Base-by-base conservation (phyloP, 1,284 basidiomycete species). In the Schizophyllum amplum region DNA sequence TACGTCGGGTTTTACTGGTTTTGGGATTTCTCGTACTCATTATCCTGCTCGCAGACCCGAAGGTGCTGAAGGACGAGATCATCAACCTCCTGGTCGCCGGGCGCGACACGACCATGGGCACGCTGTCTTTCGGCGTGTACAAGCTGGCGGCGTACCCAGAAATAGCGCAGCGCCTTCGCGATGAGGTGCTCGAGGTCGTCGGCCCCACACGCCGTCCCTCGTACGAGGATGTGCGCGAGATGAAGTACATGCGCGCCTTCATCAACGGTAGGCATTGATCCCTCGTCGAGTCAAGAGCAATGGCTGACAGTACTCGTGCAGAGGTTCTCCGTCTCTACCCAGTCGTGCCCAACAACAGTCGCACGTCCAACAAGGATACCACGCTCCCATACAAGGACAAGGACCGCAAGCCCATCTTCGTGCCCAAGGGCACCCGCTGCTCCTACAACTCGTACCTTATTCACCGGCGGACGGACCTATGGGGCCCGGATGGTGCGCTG, bases 151-250 rank as follows among this genome's bases (percentile, higher is more conserved):
- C 62, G 24, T 59, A 73, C 55, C 70, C 69, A 13, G 52, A 59
- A 1, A 64, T 72, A 17, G 59, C 67, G 24, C 0, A 76, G 77
- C 4, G 75, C 72, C 1, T 75, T 72, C 24, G 78, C 77, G 0
- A 13, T 33, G 5, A 5, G 5, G 17, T 5, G 5, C 5, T 33
- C 27, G 27, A 33, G 27, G 27, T 33, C 6, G 6, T 13, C 13
- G 27, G 68, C 0, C 27, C 60, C 20, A 24, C 33, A 17, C 55
- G 59, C 5, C 42, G 51, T 33, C 61, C 61, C 4, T 58, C 58
- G 4, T 62, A 62, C 51, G 61, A 62, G 0, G 61, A 60, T 22
- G 58, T 62, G 23, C 33, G 54, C 3, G 54, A 58, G 1, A 62
- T 62, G 59, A 57, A 55, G 48, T 62, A n/a, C n/a, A n/a, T n/a